Evolutionary conservation across 768 basidiomycete genomes (phyloP), one percentile per base, ranked within the genome.

Genomic region (Suillus subalutaceus): DNA sequence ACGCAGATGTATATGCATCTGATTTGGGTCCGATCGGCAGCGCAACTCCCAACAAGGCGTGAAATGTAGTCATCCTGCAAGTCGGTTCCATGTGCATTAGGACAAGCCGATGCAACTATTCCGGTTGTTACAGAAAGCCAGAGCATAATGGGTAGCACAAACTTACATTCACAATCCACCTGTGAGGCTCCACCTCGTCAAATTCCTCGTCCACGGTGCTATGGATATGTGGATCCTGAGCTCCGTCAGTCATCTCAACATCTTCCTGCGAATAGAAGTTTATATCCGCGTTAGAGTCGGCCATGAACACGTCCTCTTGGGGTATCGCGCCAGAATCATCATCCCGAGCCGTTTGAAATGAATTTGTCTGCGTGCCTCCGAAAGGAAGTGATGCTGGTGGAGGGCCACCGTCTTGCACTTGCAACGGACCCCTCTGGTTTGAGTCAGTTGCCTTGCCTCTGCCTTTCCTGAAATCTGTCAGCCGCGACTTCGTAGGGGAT

Each of bases 81-180:
- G 74, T 72, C 1, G 79, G 77, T 38, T 79, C 73, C 3, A 79
- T 78, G 74, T 92, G 91, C 0, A 84, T 86, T 63, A 91, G 71
- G n/a, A 92, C 74, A 37, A 89, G 80, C 50, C 84, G 81, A 68
- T 84, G 86, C 57, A 91, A 76, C 91, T 92, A 52, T 44, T 15
- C 30, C 13, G 12, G 12, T 63, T 20, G 20, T 71, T 44, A 70
- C 61, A 57, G 58, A 40, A 37, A 37, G 46, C 30, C 57, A 46
- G 44, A 46, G 32, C 20, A 30, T 48, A 46, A 62, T 60, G 30
- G 37, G 18, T 37, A 12, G 12, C 48, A 23, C 43, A 69, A 9
- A 74, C 77, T 26, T 72, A 91, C 90, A 81, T 88, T 84, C 20
- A 80, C 78, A 65, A 80, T 84, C 85, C 86, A 86, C 66, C 86